Conservation (phyloP, 345 rosid genomes). For the Laguncularia racemosa region DNA sequence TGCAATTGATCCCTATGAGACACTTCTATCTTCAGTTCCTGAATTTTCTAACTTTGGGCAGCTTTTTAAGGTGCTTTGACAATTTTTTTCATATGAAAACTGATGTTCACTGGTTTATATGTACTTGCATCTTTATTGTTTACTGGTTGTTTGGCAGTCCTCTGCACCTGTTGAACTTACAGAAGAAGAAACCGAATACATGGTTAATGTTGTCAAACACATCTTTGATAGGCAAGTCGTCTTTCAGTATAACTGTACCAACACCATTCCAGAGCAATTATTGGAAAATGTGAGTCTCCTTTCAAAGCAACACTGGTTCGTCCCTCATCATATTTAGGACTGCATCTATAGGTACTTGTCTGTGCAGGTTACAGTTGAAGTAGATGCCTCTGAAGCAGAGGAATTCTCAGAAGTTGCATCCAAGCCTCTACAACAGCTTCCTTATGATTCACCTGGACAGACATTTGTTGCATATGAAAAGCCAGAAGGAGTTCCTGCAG, state of each 20-base stretch:
- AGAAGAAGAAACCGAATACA: slow-evolving; percentile 96
- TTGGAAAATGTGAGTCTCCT: slow-evolving; percentile 69
- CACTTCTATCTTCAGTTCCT: slow-evolving; percentile 68
- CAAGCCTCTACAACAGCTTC: slow-evolving; percentile 75
- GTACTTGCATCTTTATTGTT: slow-evolving; percentile 3
- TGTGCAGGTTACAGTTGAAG: slow-evolving; percentile 71
- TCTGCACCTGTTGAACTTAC: slow-evolving; percentile 88
- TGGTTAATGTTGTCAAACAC: slow-evolving; percentile 91
- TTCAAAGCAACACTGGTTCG: slow-evolving; percentile 3
- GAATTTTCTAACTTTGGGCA: slow-evolving; percentile 78
- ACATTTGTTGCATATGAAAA: slow-evolving; percentile 84
- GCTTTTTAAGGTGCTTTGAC: slow-evolving; percentile 73
- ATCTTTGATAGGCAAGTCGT: slow-evolving; percentile 79
- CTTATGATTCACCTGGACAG: slow-evolving; percentile 91
- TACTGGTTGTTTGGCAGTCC: slow-evolving; percentile 43
- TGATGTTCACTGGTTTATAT: slow-evolving; percentile 3
- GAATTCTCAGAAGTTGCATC: slow-evolving; percentile 60
- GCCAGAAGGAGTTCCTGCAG: slow-evolving; percentile 71
- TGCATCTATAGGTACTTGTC: slow-evolving; percentile 11
- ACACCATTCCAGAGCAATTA: slow-evolving; percentile 88
- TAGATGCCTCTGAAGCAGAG: slow-evolving; percentile 91
- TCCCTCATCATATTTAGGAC: slow-evolving; percentile 4
- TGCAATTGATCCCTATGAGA: slow-evolving; percentile 76
- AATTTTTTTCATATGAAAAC: slow-evolving; percentile 1
- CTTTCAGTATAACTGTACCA: slow-evolving; percentile 96